These are phyloP conservation scores for Podospora pseudoanserina DNA, from an alignment of 495 filamentous ascomycete genomes.

Conservation along the genomic window DNA sequence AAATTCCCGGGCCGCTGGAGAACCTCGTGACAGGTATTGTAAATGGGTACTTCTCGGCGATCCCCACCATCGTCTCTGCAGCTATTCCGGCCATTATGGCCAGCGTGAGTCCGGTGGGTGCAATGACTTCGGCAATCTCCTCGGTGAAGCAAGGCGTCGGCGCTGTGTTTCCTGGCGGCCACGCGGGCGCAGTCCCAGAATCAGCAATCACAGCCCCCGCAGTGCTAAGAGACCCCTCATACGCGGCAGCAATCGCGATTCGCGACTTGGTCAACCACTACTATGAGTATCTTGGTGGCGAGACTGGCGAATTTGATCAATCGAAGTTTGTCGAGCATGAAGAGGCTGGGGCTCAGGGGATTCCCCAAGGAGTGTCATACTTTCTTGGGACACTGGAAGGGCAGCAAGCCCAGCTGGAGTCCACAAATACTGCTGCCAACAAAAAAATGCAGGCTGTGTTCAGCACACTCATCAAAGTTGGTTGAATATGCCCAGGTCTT, in stretches of 20 bases:
- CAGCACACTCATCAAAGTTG: no score
- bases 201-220: no score
- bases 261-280: slow-evolving; percentile 7
- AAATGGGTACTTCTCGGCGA: neutral
- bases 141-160: neutral
- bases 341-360: no score
- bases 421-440: no score
- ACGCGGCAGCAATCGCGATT: neutral
- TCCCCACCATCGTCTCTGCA: no score
- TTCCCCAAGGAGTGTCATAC: no score
- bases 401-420: no score
- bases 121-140: neutral
- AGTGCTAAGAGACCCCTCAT: slow-evolving; percentile 1
- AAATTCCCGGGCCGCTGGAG: neutral
- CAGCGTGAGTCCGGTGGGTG: neutral
- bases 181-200: neutral
- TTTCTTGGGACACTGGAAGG: no score
- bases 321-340: no score
- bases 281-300: slow-evolving; percentile 5
- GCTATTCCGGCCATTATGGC: no score
- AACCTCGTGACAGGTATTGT: neutral
- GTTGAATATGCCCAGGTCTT: no score
- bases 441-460: no score
- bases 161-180: neutral
- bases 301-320: neutral